Percentiles rank a stretch among this genome's conserved stretches.
These are phyloP conservation scores for Mortierella sp. DNA, from an alignment of 371 early-diverging fungal genomes.

Conservation along the genomic window DNA sequence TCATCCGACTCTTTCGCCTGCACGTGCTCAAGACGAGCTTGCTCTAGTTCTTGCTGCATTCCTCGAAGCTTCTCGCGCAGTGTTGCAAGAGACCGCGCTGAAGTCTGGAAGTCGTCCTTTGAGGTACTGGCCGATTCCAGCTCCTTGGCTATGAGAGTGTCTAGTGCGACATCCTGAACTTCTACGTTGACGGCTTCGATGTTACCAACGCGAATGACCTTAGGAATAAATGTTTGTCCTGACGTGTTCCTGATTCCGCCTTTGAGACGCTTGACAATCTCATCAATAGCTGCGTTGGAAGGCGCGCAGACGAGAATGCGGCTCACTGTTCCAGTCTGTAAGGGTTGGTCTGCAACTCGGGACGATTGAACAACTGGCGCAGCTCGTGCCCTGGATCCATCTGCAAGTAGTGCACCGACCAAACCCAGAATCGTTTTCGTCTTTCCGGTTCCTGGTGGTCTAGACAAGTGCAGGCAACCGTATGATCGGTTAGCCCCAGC, in stretches of 20 bases:
- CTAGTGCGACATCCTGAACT: slow-evolving; percentile 81
- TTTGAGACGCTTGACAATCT: slow-evolving; percentile 88
- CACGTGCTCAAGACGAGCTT: slow-evolving; percentile 65
- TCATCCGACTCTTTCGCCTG: slow-evolving; percentile 63
- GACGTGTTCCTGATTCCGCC: slow-evolving; percentile 71
- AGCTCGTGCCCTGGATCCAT: slow-evolving; percentile 39
- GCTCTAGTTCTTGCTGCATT: slow-evolving; percentile 56
- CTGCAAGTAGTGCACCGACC: slow-evolving; percentile 78
- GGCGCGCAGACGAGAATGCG: slow-evolving; percentile 95
- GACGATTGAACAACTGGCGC: slow-evolving; percentile 37
- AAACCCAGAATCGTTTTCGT: slow-evolving; percentile 93
- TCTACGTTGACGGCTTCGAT: slow-evolving; percentile 80
- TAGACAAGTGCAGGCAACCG: slow-evolving; percentile 21
- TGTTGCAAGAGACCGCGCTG: slow-evolving; percentile 40
- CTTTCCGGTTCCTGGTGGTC: slow-evolving; percentile 94
- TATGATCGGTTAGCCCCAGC: background rate
- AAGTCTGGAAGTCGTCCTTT: slow-evolving; percentile 45
- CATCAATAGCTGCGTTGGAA: slow-evolving; percentile 98
- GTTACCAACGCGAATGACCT: slow-evolving; percentile 88
- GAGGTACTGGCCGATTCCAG: slow-evolving; percentile 51
- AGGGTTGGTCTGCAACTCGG: slow-evolving; percentile 17
- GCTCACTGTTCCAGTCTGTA: slow-evolving; percentile 29
- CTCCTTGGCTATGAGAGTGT: slow-evolving; percentile 69
- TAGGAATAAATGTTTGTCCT: slow-evolving; percentile 71
- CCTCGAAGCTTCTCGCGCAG: slow-evolving; percentile 43